Conservation (phyloP, 768 basidiomycete genomes). For the Psilocybe sp. region DNA sequence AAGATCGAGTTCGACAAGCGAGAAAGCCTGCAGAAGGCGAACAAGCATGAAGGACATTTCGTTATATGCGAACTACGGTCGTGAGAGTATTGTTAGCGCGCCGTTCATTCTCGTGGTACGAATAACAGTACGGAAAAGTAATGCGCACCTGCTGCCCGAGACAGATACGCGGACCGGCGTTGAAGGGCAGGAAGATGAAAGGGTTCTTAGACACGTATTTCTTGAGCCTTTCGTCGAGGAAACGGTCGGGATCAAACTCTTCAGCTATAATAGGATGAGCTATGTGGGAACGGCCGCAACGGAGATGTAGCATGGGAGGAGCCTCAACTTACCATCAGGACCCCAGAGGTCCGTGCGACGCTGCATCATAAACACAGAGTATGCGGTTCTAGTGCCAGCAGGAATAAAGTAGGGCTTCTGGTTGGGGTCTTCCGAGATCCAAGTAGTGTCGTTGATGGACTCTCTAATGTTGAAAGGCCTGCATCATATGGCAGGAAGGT, state of each 20-base stretch:
- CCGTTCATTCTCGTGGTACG: background rate
- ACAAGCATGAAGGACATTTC: constrained; percentile 66
- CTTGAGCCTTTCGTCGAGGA: constrained; percentile 60
- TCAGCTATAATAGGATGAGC: constrained; percentile 36
- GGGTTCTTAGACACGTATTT: constrained; percentile 62
- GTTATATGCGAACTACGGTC: constrained; percentile 49
- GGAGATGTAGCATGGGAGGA: background rate
- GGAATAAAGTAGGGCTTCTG: constrained; percentile 56
- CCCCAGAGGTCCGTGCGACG: constrained; percentile 68
- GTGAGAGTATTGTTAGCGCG: background rate
- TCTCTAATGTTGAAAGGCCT: constrained; percentile 53
- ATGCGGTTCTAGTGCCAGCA: constrained; percentile 42
- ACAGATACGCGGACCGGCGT: constrained; percentile 57
- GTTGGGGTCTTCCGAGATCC: constrained; percentile 41
- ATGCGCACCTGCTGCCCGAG: constrained; percentile 52
- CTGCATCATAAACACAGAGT: constrained; percentile 66
- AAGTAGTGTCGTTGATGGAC: constrained; percentile 44
- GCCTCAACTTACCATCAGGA: constrained; percentile 49
- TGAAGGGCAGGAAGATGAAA: constrained; percentile 71
- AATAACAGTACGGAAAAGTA: background rate
- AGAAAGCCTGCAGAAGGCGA: constrained; percentile 59
- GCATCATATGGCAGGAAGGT: background rate
- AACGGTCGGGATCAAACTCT: constrained; percentile 71
- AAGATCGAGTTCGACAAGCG: constrained; percentile 41
- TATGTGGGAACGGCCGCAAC: background rate